Evolutionary conservation across 2,329 filamentous ascomycete genomes (phyloP), one percentile per base, ranked within the genome.

Genomic region (Aschersonia sp.): DNA sequence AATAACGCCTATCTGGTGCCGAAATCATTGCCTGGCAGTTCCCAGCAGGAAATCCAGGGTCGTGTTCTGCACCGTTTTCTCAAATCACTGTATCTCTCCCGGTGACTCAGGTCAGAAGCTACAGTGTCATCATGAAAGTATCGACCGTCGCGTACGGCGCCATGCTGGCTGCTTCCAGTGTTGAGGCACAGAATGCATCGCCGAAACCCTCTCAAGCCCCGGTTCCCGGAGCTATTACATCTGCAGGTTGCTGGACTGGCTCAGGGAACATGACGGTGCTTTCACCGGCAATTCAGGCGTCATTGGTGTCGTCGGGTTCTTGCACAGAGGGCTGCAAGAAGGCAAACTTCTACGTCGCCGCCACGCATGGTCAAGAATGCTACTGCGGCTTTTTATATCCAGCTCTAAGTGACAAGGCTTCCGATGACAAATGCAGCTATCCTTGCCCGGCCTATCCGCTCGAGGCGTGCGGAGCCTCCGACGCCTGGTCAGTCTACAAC

Each of bases 331-430:
- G 55, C 1, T 77, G 74, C 56, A 58, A 63, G 3, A 57, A 63
- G 1, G 56, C 68, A 6, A 70, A 73, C 37, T 67, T 62, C 32
- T 54, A 71, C 1, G 83, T 87, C 6, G 77, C 81, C 56, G 86
- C 72, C 32, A 66, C 85, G 43, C 76, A 72, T 6, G 71, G 72
- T 14, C 76, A 76, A 12, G 68, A 71, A 14, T 95, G 88, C 66
- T 85, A 71, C 57, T 94, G 88, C 58, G 88, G 87, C 50, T 66
- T 78, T 52, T 64, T 71, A 49, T 72, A 89, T 44, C 88, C 88
- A 0, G 69, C 79, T 12, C 56, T 68, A 40, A 66, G 66, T 12
- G 67, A 68, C 41, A 59, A 80, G 50, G 73, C 77, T 6, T 66
- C 72, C 43, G 73, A 82, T 57, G 60, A 60, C 6, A 65, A 78